Conservation (phyloP, 495 filamentous ascomycete species). For the Ramalina intermedia region DNA sequence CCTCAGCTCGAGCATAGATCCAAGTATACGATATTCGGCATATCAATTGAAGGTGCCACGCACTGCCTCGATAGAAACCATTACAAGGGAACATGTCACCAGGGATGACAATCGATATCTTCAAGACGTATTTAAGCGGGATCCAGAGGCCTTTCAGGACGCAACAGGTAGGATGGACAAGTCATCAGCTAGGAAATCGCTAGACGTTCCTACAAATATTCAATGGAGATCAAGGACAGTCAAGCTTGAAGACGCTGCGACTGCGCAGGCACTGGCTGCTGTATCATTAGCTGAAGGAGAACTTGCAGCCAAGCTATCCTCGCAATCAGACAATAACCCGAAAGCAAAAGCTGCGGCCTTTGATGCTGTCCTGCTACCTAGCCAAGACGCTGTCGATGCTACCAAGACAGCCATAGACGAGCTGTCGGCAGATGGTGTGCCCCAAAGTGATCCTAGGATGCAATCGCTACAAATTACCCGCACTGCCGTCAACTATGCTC, state of each 20-base stretch:
- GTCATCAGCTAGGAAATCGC: conserved; percentile 30
- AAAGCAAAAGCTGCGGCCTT: conserved; percentile 65
- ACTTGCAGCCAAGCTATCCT: conserved; percentile 30
- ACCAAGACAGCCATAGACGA: conserved; percentile 90
- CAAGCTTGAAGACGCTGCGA: conserved; percentile 82
- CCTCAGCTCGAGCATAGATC: conserved; percentile 72
- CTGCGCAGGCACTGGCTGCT: conserved; percentile 55
- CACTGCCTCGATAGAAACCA: conserved; percentile 60
- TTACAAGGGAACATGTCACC: conserved; percentile 65
- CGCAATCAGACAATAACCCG: conserved; percentile 24
- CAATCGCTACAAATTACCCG: conserved; percentile 86
- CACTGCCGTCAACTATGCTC: conserved; percentile 80
- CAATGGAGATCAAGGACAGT: conserved; percentile 84
- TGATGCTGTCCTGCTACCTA: conserved; percentile 76
- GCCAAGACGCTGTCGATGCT: conserved; percentile 88
- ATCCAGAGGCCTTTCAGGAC: conserved; percentile 53
- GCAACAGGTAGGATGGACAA: conserved; percentile 43
- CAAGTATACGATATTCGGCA: conserved; percentile 84
- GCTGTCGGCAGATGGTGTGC: conserved; percentile 62
- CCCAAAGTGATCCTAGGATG: conserved; percentile 75
- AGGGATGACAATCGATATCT: conserved; percentile 46
- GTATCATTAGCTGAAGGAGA: conserved; percentile 39
- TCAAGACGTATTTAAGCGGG: conserved; percentile 51
- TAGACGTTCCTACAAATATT: conserved; percentile 57
- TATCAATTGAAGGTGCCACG: conserved; percentile 79